Percentiles rank a stretch among this genome's conserved stretches.
phyloP scores from a whole-genome alignment of 1,139 yeast genomes.

The Magnusiomyces starmeri region DNA sequence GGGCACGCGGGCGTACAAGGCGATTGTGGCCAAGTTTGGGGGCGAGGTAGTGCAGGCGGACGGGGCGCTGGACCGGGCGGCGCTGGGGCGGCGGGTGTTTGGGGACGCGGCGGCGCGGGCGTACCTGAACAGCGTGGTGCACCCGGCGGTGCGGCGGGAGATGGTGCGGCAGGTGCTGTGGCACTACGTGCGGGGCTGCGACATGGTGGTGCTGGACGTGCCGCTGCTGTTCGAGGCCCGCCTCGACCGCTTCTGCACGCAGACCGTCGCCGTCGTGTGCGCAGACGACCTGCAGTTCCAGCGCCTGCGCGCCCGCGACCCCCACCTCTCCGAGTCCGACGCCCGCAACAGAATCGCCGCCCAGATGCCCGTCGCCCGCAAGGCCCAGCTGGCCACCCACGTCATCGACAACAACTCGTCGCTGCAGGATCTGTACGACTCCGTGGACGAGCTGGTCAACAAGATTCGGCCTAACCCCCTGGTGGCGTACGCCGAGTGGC shows the following conservation, averaged over 20 bases:
- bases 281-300: conserved; percentile 49
- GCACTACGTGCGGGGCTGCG: conserved; percentile 48
- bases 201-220: conserved; percentile 72
- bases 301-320: conserved; percentile 60
- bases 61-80: conserved; percentile 49
- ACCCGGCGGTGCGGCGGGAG: conserved; percentile 76
- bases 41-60: conserved; percentile 45
- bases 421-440: conserved; percentile 42
- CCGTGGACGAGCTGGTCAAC: conserved; percentile 43
- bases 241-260: conserved; percentile 64
- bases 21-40: conserved; percentile 55
- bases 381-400: conserved; percentile 54
- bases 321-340: conserved; percentile 57
- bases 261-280: conserved; percentile 62
- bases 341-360: conserved; percentile 65
- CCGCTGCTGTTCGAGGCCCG: conserved; percentile 83
- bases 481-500: conserved; percentile 37
- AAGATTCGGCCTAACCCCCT: conserved; percentile 42
- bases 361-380: conserved; percentile 62
- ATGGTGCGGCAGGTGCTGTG: conserved; percentile 51
- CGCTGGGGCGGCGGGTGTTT: conserved; percentile 73
- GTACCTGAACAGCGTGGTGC: conserved; percentile 67
- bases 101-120: conserved; percentile 48
- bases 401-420: conserved; percentile 59
- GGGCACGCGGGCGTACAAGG: conserved; percentile 60